phyloP scores from a whole-genome alignment of 192 early-diverging fungal genomes.

The Coemansia sp. region DNA sequence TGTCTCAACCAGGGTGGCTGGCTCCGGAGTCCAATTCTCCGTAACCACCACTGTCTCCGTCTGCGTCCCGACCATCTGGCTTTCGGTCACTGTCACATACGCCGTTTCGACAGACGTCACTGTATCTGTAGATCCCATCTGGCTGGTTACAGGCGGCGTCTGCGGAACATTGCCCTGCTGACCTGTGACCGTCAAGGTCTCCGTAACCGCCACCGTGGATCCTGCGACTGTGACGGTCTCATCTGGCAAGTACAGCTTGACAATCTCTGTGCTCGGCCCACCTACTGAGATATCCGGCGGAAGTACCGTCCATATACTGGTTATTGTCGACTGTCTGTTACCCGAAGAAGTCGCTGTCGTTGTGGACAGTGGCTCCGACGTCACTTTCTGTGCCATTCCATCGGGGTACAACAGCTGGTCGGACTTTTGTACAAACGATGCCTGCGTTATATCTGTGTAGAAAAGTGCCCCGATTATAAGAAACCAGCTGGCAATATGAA shows the following conservation, averaged over 20 bases:
- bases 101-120: neutral
- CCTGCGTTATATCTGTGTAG: neutral
- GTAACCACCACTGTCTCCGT: neutral
- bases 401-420: neutral
- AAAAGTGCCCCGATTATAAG: neutral
- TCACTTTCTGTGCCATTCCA: slow-evolving; percentile 18
- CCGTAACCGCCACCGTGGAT: neutral
- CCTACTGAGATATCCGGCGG: neutral
- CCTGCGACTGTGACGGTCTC: neutral
- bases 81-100: neutral
- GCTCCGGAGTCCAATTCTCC: neutral
- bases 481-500: no score
- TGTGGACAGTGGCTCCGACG: slow-evolving; percentile 1
- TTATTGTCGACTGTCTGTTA: neutral
- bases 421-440: neutral
- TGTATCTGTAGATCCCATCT: neutral
- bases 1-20: neutral
- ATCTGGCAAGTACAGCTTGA: neutral
- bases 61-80: neutral
- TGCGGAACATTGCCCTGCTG: neutral
- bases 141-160: neutral
- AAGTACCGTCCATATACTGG: slow-evolving; percentile 6
- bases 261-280: neutral
- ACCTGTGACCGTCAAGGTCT: neutral
- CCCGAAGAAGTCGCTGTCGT: neutral